A percentile compares a stretch with the other conserved stretches of the same genome.
These are phyloP conservation scores for Geranium rotundifolium DNA, from an alignment of 345 rosid genomes.

Conservation along the genomic window DNA sequence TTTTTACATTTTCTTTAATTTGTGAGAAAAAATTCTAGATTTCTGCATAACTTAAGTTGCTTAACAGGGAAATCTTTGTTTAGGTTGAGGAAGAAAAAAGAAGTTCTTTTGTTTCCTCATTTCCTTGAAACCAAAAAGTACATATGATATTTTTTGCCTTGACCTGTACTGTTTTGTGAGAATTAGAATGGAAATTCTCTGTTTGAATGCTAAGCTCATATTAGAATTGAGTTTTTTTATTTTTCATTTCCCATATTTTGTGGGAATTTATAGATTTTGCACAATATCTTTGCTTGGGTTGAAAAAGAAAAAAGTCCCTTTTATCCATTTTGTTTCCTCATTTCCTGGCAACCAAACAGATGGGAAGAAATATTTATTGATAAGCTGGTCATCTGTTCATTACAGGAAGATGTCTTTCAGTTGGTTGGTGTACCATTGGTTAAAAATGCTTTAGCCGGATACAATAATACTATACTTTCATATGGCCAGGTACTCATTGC, in stretches of 20 bases:
- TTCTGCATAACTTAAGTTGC: too few species aligned
- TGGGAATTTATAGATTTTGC: too few species aligned
- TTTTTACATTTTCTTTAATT: too few species aligned
- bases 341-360: not conserved
- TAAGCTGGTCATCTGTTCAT: slow-evolving; percentile 10
- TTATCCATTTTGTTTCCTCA: not conserved
- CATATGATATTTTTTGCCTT: too few species aligned
- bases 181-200: not conserved
- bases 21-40: too few species aligned
- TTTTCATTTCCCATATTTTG: not conserved
- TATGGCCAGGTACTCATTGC: slow-evolving; percentile 67
- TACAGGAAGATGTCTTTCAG: slow-evolving; percentile 70
- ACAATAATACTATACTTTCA: slow-evolving; percentile 70
- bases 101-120: too few species aligned
- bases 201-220: not conserved
- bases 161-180: too few species aligned
- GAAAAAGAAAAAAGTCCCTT: not conserved
- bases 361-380: not conserved
- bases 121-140: too few species aligned
- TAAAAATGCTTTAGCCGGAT: slow-evolving; percentile 70
- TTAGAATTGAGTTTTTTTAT: not conserved
- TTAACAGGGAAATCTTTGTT: too few species aligned
- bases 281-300: not conserved
- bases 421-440: slow-evolving; percentile 73
- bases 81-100: too few species aligned